These are phyloP conservation scores for Colletotrichum graminicola DNA, from an alignment of 2,329 filamentous ascomycete genomes.

Conservation along the genomic window DNA sequence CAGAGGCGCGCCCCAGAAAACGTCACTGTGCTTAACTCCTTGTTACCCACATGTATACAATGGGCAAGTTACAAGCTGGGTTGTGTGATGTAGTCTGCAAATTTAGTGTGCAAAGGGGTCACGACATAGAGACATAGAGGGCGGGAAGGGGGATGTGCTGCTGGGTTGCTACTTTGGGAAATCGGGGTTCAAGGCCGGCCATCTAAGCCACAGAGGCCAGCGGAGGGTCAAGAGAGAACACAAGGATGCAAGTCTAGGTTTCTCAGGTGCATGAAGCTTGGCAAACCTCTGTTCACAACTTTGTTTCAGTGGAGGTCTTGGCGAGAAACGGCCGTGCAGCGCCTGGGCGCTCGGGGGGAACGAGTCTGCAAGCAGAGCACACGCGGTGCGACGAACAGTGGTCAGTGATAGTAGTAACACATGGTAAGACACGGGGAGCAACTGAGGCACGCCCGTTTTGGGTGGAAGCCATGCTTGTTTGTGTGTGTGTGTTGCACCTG, in stretches of 20 bases:
- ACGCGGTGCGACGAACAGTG: slow-evolving; percentile 3
- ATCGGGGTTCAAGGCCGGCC: slow-evolving; percentile 1
- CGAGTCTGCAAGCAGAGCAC: neutral
- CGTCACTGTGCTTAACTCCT: slow-evolving; percentile 23
- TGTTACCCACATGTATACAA: neutral
- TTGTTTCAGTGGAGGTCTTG: slow-evolving; percentile 39
- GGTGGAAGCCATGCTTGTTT: neutral
- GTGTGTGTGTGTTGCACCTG: slow-evolving; percentile 2
- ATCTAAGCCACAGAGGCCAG: neutral
- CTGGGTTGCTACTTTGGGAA: slow-evolving; percentile 26
- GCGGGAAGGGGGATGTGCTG: neutral
- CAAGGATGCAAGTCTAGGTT: slow-evolving; percentile 26
- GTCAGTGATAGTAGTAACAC: neutral
- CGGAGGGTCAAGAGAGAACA: neutral
- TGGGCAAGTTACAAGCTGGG: slow-evolving; percentile 11
- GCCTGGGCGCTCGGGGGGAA: slow-evolving; percentile 14
- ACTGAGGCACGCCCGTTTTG: neutral
- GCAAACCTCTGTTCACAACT: slow-evolving; percentile 37
- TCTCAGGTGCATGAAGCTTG: slow-evolving; percentile 39
- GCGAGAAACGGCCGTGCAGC: slow-evolving; percentile 34
- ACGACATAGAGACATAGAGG: slow-evolving; percentile 21
- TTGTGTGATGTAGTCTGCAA: slow-evolving; percentile 20
- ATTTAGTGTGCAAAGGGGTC: slow-evolving; percentile 6
- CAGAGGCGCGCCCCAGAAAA: neutral
- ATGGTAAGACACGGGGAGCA: slow-evolving; percentile 5